Evolutionary conservation across 2,329 filamentous ascomycete genomes (phyloP), one percentile per base, ranked within the genome.

Genomic region (Colletotrichum lentis): DNA sequence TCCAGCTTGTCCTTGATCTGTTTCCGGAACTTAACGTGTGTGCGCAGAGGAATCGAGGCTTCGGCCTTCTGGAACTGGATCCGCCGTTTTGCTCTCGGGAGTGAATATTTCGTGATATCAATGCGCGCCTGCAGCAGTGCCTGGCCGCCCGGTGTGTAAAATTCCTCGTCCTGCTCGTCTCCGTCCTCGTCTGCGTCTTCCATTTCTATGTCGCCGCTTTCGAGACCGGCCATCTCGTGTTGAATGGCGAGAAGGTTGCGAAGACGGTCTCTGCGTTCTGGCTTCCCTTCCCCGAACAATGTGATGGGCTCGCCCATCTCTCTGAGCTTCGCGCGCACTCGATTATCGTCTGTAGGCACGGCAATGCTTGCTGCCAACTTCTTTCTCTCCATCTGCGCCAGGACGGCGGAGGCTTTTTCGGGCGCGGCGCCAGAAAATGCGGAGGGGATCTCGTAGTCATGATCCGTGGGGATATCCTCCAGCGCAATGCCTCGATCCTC

Each of bases 251-350:
- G 82, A 35, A 97, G 82, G 74, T 93, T 91, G 71, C 96, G 89
- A 74, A 99, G 80, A 71, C 96, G 88, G 76, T 97, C 94, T 81
- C 96, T 87, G 68, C 96, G 85, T 74, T 98, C 95, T 31, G 88
- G 90, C 1, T 90, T 90, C 0, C 92, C 93, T 81, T 99, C 96
- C 67, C 94, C 96, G 72, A 99, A 99, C 0, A 98, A 84, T 0
- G 95, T 99, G 63, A 98, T 89, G 12, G 96, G 96, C 76, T 99
- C 92, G n/a, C 92, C 93, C 71, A 97, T 85, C 74, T 96, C 91
- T 72, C 96, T 89, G 67, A 98, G 85, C 72, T 88, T 89, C 44
- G 89, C 84, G 69, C 94, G 91, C 55, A 99, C 94, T 74, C 92
- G 89, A 70, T 87, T 90, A 82, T 99, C 96, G 77, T 97, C 94